Conservation (phyloP, 2,329 filamentous ascomycete genomes). For the Diaporthe sp. region DNA sequence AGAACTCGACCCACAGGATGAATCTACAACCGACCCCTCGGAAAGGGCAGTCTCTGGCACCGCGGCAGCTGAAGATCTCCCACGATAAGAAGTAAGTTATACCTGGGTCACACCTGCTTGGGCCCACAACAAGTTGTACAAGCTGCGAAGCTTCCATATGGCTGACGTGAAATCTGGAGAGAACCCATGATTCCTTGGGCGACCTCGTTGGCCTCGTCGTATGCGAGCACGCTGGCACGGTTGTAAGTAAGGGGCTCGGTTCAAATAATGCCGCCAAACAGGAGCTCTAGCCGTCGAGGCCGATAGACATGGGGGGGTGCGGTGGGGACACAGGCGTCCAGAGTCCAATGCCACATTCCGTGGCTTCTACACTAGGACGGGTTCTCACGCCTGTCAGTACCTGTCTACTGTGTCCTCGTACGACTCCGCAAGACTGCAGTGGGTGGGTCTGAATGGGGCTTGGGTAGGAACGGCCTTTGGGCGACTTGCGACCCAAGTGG, state of each 20-base stretch:
- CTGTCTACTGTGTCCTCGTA: neutral
- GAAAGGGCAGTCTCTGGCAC: neutral
- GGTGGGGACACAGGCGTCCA: neutral
- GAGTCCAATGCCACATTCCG: neutral
- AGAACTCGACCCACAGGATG: neutral
- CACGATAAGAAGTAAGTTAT: no score
- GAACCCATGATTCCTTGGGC: neutral
- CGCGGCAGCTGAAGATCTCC: neutral
- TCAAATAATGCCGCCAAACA: neutral
- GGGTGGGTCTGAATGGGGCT: constrained; percentile 13
- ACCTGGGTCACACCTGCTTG: no score
- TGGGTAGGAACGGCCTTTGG: constrained; percentile 12
- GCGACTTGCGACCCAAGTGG: constrained; percentile 6
- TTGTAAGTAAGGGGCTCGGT: neutral
- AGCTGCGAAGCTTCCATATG: neutral
- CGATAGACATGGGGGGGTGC: neutral
- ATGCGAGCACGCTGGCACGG: neutral
- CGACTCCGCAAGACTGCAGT: neutral
- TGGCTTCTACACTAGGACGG: neutral
- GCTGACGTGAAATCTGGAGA: neutral
- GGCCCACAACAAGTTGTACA: neutral
- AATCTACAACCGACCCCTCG: neutral
- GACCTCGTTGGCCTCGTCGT: neutral
- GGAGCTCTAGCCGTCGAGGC: neutral
- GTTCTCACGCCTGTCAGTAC: neutral